Evolutionary conservation across 2,329 filamentous ascomycete species (phyloP), one percentile per base, ranked within the genome.

Genomic region (Elsinoe arachidis): DNA sequence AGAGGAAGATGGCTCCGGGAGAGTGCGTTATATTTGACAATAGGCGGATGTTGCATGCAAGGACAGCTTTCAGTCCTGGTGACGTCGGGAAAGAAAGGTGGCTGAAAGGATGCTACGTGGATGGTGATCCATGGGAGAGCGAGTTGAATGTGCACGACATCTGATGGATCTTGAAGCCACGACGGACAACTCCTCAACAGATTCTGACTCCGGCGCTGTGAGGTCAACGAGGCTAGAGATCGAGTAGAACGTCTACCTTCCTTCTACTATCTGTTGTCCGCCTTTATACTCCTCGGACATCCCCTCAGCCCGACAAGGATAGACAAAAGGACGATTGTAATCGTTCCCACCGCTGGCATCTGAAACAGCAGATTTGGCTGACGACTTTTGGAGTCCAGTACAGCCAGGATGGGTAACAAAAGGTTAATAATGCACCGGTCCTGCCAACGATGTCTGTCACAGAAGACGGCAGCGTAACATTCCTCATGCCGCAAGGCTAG

Each of bases 1-100:
- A 92, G 74, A 77, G 86, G 59, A 86, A 86, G 70, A 76, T 96
- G 70, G 75, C 83, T 56, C 83, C 87, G 3, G 93, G 92, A 2
- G 88, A 96, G 66, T 95, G 90, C 68, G 90, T 91, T 11, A 79
- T 99, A n/a, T 97, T 99, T 68, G 86, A 95, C 69, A 97, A 97
- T 68, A 74, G 83, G 59, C 79, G 92, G 15, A 78, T 95, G n/a
- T 71, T 95, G 67, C 93, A 97, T 74, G 92, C 90, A 0, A 78
- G 93, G 3, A 80, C 77, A 14, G 81, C 83, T 30, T 97, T 97
- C 70, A 83, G 91, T 64, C 73, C 79, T 0, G 72, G 71, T 0
- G 83, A 92, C 67, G 72, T 77, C 0, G 73, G 73, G 0, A 77
- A 78, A 5, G 80, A 84, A 60, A 78, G 92, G 55, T 95, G 89